Evolutionary conservation across 225 moss, liverwort and hornwort species (phyloP), one percentile per base, ranked within the genome.

Genomic region (Polytrichum commune): DNA sequence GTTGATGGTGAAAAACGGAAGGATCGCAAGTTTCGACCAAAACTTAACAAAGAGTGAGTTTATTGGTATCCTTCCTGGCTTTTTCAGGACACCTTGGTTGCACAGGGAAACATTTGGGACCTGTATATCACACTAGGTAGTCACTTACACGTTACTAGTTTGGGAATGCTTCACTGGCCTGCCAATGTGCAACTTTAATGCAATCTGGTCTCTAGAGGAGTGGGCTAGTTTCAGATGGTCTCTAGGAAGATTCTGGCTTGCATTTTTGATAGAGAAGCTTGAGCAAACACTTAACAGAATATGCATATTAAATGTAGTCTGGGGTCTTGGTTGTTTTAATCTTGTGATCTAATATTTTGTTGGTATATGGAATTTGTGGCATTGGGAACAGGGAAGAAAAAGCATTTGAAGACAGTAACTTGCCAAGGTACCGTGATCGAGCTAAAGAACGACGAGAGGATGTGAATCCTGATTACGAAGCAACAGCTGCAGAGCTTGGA

Each of bases 361-460:
- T 62, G n/a, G 8, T 27, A 22, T 8, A 62, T n/a, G n/a, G 8
- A 22, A 62, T 23, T 22, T 23, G 23, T 23, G 24, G 27, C 8
- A 8, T 62, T 46, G 13, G 13, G 46, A 46, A 46, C 77, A 98
- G 98, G 88, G 98, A 95, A 65, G 93, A 93, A 80, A 95, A 91
- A 69, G 85, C 84, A 66, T 91, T 77, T 35, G 84, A 99, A 66
- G 98, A 99, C 57, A 77, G 70, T 74, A 88, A 84, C 57, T 75
- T 91, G 81, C 95, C 90, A 64, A 84, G 85, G 24, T 99, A 99
- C 70, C 93, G 98, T 60, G 98, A 99, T 77, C 83, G 98, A 29
- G 98, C 98, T 18, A 99, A 99, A 84, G 98, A 99, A 78, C 90
- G 98, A 60, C 85, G 98, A 79, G 98, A 99, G 46, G 98, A 99